Evolutionary conservation across 768 basidiomycete species (phyloP), one percentile per base, ranked within the genome.

Genomic region (Bullera alba): DNA sequence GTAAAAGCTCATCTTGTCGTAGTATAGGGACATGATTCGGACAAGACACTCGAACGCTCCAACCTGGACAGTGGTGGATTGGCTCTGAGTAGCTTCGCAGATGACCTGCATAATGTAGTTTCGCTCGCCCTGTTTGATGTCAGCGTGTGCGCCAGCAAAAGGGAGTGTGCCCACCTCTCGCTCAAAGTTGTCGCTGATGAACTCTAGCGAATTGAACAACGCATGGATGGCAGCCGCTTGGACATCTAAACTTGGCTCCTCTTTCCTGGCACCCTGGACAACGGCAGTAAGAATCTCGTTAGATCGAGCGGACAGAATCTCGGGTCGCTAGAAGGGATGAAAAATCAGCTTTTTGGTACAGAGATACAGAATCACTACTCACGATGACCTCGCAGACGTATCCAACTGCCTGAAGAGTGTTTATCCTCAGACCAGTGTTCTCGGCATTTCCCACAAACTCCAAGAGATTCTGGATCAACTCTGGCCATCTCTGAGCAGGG

Each of bases 41-140:
- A 97, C 93, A 14, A 99, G 77, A 74, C 87, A 90, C 70, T 95
- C 91, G 64, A 95, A 99, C 4, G 95, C 85, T 26, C 83, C 88
- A n/a, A 95, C 86, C 76, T 97, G 93, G 29, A 97, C 91, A 29
- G 79, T 73, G 2, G 85, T 81, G 1, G 82, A 74, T 0, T 79
- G 53, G 61, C 84, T 91, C 72, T 97, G 95, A 0, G 95, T 97
- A 0, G 93, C 93, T 69, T 97, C 95, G 70, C 95, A 99, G 16
- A 97, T 87, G 36, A 97, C 91, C 76, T 99, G 95, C 95, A 99
- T 99, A 74, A 99, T 97, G 76, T 95, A 97, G 75, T 97, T 99
- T 42, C 95, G 83, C 74, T 99, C 95, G 60, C 95, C 95, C 90
- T 97, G 66, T 25, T 15, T 14, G 25, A 50, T 22, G 46, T 28